Evolutionary conservation across 1,139 yeast genomes (phyloP).

Genomic region (Geotrichum australiense): DNA sequence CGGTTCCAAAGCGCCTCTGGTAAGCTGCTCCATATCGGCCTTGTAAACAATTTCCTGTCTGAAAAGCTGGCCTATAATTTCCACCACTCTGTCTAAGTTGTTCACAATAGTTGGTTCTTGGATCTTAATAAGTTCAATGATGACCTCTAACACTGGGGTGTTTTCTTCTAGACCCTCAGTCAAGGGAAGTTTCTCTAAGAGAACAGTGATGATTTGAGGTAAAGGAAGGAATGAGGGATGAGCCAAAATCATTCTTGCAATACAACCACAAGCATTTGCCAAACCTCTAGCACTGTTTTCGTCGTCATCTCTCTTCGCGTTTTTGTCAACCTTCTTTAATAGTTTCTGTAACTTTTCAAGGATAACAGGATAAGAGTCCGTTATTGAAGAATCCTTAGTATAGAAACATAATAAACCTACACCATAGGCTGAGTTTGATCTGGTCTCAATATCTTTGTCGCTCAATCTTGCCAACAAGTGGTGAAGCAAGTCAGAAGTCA

Average conservation of each 20-base stretch:
- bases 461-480: constrained; percentile 61
- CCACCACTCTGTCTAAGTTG: constrained; percentile 59
- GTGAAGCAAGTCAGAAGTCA: constrained; percentile 61
- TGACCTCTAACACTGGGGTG: constrained; percentile 76
- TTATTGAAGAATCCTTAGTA: constrained; percentile 45
- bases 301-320: constrained; percentile 62
- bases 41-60: constrained; percentile 59
- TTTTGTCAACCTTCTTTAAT: constrained; percentile 67
- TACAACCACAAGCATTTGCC: constrained; percentile 97
- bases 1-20: constrained; percentile 50
- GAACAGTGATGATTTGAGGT: constrained; percentile 68
- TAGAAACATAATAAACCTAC: constrained; percentile 71
- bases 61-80: constrained; percentile 64
- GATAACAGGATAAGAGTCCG: constrained; percentile 60
- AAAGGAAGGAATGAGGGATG: constrained; percentile 70
- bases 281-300: constrained; percentile 78
- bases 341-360: constrained; percentile 73
- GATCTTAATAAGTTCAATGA: constrained; percentile 62
- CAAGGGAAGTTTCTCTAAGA: constrained; percentile 76
- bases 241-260: constrained; percentile 79
- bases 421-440: constrained; percentile 96
- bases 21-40: constrained; percentile 47
- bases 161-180: constrained; percentile 89
- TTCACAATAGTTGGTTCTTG: constrained; percentile 51
- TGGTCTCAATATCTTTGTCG: constrained; percentile 82